Evolutionary conservation across 2,329 filamentous ascomycete species (phyloP).

Genomic region (Penicillium sp.): DNA sequence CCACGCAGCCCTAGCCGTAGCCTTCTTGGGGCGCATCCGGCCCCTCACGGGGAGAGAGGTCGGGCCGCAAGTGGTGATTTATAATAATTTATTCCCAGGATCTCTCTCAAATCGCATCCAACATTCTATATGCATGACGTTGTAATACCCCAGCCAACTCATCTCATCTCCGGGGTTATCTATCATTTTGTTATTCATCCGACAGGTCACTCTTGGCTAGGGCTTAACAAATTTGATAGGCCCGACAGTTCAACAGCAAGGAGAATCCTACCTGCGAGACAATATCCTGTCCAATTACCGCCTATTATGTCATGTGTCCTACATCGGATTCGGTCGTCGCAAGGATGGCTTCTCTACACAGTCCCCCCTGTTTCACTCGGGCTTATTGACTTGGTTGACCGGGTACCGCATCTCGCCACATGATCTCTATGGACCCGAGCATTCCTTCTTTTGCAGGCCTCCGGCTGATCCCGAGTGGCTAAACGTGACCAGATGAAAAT

Average conservation of each 20-base stretch:
- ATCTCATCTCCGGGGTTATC: not conserved
- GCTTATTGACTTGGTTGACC: slow-evolving; percentile 14
- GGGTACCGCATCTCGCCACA: slow-evolving; percentile 18
- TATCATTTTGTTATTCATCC: slow-evolving; percentile 3
- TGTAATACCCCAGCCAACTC: not conserved
- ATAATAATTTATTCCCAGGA: not conserved
- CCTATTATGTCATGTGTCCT: slow-evolving; percentile 26
- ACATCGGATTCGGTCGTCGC: slow-evolving; percentile 13
- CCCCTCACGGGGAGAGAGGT: not conserved
- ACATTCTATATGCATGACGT: not conserved
- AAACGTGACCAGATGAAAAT: slow-evolving; percentile 6
- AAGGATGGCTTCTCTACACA: not conserved
- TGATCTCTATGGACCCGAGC: slow-evolving; percentile 16
- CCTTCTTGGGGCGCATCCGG: not conserved
- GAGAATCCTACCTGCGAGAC: slow-evolving; percentile 11
- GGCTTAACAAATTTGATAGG: not conserved
- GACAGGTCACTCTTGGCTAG: slow-evolving; percentile 4
- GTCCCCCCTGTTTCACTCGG: slow-evolving; percentile 11
- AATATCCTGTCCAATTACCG: slow-evolving; percentile 7
- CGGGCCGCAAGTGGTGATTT: not conserved
- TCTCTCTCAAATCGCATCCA: not conserved
- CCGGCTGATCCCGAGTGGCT: slow-evolving; percentile 7
- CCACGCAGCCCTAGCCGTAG: slow-evolving; percentile 6
- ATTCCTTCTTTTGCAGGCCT: slow-evolving; percentile 4
- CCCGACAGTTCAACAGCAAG: slow-evolving; percentile 12